Evolutionary conservation across 495 filamentous ascomycete genomes (phyloP).

Genomic region (Penicillium robsamsonii): DNA sequence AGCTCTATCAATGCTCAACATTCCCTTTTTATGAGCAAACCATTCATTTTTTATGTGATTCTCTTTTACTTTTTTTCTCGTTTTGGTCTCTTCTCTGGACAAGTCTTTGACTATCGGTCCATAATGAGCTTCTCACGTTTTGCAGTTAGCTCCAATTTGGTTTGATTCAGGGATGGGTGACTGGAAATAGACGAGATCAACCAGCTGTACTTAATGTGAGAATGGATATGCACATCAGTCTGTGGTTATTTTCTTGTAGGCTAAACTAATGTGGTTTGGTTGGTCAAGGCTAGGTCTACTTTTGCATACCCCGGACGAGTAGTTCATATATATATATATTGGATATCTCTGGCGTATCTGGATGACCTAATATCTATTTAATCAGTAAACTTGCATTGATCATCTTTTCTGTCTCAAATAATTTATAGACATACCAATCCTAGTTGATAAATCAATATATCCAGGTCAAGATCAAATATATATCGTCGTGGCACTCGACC

Average conservation of each 20-base stretch:
- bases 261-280: background rate
- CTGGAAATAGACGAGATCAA: conserved; percentile 23
- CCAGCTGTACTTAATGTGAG: conserved; percentile 37
- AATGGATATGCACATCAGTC: conserved; percentile 28
- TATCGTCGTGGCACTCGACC: background rate
- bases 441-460: background rate
- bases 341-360: background rate
- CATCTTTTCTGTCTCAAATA: background rate
- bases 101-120: conserved; percentile 5
- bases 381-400: background rate
- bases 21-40: conserved; percentile 11
- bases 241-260: background rate
- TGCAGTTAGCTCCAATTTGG: conserved; percentile 10
- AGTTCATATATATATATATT: background rate
- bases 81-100: conserved; percentile 10
- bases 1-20: conserved; percentile 16
- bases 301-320: too few species aligned
- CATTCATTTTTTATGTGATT: conserved; percentile 18
- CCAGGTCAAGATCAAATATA: background rate
- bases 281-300: background rate
- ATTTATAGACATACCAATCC: background rate
- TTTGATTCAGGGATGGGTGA: conserved; percentile 13
- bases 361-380: background rate
- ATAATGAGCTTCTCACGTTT: conserved; percentile 1
- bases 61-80: conserved; percentile 5